Base-by-base conservation (phyloP, 2,329 filamentous ascomycete species). In the Pseudohalonectria lignicola region DNA sequence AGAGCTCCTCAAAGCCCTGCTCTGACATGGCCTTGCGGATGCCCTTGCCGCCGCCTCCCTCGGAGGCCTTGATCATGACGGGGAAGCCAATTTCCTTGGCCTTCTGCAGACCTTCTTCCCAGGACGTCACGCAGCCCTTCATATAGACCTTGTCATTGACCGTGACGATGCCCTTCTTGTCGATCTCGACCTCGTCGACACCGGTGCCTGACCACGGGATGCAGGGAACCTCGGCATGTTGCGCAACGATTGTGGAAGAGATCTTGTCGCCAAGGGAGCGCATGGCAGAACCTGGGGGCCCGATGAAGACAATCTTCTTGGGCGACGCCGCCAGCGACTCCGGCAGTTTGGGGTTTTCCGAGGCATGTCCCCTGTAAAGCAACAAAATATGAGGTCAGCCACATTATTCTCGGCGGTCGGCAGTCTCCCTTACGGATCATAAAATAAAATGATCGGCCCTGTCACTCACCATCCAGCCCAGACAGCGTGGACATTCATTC, bases 11-110 rank as follows among this genome's bases (percentile, higher is more conserved):
- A 53, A 98, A 98, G 45, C 83, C 79, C 31, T 90, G 82, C 59
- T 94, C 88, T 44, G 71, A 71, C 44, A 86, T 71, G 49, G 92
- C 92, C 67, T 96, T 95, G 59, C 93, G 86, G 57, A 98, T 98
- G 74, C 92, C 92, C 71, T 98, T 98, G 59, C 92, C 92, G 67
- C 92, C 92, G 67, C 92, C 92, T 66, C 92, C 92, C 69, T 98
- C 92, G 3, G 92, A 96, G n/a, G 92, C 92, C 72, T 98, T 98
- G 61, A 98, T 86, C 92, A 98, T 98, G 69, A 98, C 84, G 13
- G 92, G 92, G 69, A 98, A 98, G 49, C 92, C 92, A 59, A 98
- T 98, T 55, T 86, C 74, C 59, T 76, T 79, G 42, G 92, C 92
- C 55, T 83, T 87, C 54, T 76, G 67, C 36, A 98, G 74, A 64